Percentiles rank a stretch among this genome's conserved stretches.
Conservation (phyloP, 352 stramenopile genomes). For the Phytophthora citrophthora region DNA sequence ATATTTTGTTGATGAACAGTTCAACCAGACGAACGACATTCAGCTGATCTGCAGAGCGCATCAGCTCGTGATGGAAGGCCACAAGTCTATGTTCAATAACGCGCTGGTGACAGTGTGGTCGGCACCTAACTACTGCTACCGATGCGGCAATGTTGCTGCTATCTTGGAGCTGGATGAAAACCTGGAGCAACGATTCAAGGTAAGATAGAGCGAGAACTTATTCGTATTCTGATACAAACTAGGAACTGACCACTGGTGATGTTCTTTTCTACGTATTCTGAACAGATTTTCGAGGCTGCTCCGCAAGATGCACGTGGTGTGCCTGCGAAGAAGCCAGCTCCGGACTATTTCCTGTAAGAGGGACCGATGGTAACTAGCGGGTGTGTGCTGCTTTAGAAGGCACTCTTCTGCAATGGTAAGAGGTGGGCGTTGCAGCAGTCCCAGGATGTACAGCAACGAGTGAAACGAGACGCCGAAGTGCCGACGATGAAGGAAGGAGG, state of each 20-base stretch:
- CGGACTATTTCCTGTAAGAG: conserved; percentile 99
- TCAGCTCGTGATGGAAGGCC: conserved; percentile 95
- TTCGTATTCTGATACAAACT: conserved; percentile 8
- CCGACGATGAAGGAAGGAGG: conserved; percentile 13
- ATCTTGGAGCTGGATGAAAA: conserved; percentile 99
- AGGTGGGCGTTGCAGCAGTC: conserved; percentile 26
- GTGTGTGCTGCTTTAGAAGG: conserved; percentile 44
- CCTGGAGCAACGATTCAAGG: conserved; percentile 89
- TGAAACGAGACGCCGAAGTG: conserved; percentile 12
- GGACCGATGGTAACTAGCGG: conserved; percentile 33
- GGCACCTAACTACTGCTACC: conserved; percentile 99
- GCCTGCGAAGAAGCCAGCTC: conserved; percentile 97
- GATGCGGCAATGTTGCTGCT: conserved; percentile 98
- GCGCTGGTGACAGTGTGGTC: conserved; percentile 99
- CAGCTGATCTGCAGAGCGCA: conserved; percentile 98
- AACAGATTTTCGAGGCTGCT: conserved; percentile 97
- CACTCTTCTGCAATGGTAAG: conserved; percentile 30
- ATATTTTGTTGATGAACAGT: conserved; percentile 53
- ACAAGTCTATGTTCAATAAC: conserved; percentile 97
- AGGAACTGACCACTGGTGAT: conserved; percentile 20
- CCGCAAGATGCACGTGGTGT: conserved; percentile 97
- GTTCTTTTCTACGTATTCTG: conserved; percentile 15
- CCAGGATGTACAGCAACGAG: conserved; percentile 18
- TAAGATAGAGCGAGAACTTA: conserved; percentile 24
- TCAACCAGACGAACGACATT: conserved; percentile 99